A percentile compares a stretch with the other conserved stretches of the same genome.
Conservation (phyloP, 2,329 filamentous ascomycete genomes). For the Trichoderma harzianum region DNA sequence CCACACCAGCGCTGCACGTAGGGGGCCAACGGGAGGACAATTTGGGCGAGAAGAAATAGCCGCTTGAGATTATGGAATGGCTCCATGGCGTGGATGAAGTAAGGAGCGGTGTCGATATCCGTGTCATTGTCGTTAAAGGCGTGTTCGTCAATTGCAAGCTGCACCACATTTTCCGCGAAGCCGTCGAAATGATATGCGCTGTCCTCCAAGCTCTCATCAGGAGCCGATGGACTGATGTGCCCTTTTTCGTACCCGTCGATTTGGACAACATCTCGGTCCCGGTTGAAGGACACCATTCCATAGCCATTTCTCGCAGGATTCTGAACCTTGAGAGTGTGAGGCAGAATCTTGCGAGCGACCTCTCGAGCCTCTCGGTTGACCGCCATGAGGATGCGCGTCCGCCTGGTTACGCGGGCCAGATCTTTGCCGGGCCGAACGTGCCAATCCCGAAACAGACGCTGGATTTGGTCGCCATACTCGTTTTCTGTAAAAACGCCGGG, state of each 20-base stretch:
- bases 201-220: background rate
- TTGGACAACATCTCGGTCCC: constrained; percentile 31
- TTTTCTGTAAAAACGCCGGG: background rate
- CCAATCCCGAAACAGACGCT: background rate
- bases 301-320: constrained; percentile 20
- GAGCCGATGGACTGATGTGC: background rate
- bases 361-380: constrained; percentile 36
- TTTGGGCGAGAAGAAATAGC: constrained; percentile 24
- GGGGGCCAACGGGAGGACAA: background rate
- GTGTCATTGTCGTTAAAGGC: background rate
- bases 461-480: background rate
- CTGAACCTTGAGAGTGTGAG: constrained; percentile 32
- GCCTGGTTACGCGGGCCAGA: constrained; percentile 30
- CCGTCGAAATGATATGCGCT: constrained; percentile 22
- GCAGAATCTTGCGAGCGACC: constrained; percentile 31
- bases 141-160: constrained; percentile 27
- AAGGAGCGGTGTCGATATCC: background rate
- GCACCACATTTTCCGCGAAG: constrained; percentile 30
- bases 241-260: constrained; percentile 20
- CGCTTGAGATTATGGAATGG: constrained; percentile 28
- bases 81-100: constrained; percentile 4
- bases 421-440: constrained; percentile 4
- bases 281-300: constrained; percentile 30
- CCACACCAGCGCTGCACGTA: constrained; percentile 32
- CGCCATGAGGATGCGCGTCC: constrained; percentile 31